Evolutionary conservation across 257 asterid genomes (phyloP), one percentile per base, ranked within the genome.

Genomic region (Perilla frutescens): DNA sequence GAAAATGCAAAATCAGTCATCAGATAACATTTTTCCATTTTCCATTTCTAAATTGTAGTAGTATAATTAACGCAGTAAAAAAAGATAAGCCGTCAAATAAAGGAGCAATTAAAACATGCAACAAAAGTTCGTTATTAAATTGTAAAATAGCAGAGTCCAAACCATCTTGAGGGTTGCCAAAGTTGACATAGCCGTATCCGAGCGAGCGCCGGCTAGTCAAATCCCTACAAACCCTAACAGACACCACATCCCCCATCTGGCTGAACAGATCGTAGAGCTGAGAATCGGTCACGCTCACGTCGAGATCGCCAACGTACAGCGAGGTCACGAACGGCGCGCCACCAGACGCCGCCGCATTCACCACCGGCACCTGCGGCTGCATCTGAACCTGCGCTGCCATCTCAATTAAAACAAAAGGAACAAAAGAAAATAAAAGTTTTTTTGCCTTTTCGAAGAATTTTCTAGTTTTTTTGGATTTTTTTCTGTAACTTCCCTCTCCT

Each of bases 111-210:
- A 11, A 37, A 11, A 77, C 2, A 39, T 12, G 31, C 51, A 0
- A 32, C 50, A 53, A 9, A 53, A 41, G 11, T 51, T 31, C 34
- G 37, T 43, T 20, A 15, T 32, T 4, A 41, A 49, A 47, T 45
- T 51, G 14, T 39, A 41, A 43, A 13, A 37, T 7, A 37, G 55
- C 14, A 70, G 62, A 55, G 34, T 39, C 36, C 90, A 49, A 60
- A 91, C 99, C 97, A 80, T 91, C 93, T 60, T 88, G 93, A 13
- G 88, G 84, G 50, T 79, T 94, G 78, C 87, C 85, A 69, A 75
- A 94, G 81, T 94, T 94, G 73, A 94, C 99, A 45, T 94, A 94
- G 65, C 97, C 99, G 48, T 94, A 94, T 26, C 99, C 97, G 12
- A 94, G 96, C 7, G 97, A 90, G 6, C 86, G 79, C 9, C 89